Conservation (phyloP, 148 eudicot species). For the Dianthus caryophyllus region DNA sequence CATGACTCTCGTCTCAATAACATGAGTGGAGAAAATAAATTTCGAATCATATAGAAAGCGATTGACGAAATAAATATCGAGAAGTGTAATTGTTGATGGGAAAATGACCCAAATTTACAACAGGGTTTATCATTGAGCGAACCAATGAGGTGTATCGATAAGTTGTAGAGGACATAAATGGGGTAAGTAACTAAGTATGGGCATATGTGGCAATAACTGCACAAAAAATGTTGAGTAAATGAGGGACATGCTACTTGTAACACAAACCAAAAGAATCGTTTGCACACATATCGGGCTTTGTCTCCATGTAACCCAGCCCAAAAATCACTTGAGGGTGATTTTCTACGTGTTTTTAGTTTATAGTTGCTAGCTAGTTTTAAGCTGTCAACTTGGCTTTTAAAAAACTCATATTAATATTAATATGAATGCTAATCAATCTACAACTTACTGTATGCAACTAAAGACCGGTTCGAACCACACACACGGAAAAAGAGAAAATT, state of each 20-base stretch:
- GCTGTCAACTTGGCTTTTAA: neutral
- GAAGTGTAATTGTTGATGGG: neutral
- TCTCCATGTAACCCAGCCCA: constrained; percentile 9
- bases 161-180: neutral
- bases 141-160: constrained; percentile 2
- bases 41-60: constrained; percentile 8
- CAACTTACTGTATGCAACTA: too few relatives aligned
- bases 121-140: constrained; percentile 1
- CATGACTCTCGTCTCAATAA: too few relatives aligned
- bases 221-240: constrained; percentile 21
- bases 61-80: neutral
- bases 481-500: too few relatives aligned
- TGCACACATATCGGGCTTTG: constrained; percentile 18
- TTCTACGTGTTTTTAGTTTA: neutral
- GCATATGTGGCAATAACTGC: constrained; percentile 8
- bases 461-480: too few relatives aligned
- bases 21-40: too few relatives aligned
- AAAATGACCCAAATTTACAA: neutral
- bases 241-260: constrained; percentile 25
- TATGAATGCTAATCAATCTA: too few relatives aligned
- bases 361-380: neutral
- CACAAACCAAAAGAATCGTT: constrained; percentile 6
- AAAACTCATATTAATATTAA: too few relatives aligned
- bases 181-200: constrained; percentile 17
- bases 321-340: constrained; percentile 1